Evolutionary conservation across 2,329 filamentous ascomycete genomes (phyloP).

Genomic region (Lachnellula hyalina): DNA sequence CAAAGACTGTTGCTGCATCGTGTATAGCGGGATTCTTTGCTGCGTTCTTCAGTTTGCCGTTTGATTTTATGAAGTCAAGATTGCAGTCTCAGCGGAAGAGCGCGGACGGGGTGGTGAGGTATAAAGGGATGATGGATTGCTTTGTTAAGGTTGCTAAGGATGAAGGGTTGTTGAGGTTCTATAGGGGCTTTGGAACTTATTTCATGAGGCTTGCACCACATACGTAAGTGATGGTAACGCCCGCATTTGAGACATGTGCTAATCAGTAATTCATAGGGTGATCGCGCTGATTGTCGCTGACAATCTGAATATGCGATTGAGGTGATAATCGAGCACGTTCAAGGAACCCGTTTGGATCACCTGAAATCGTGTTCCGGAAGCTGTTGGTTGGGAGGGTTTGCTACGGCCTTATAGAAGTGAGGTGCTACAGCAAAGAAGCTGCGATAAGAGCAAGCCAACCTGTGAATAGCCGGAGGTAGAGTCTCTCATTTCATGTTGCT

Average conservation of each 20-base stretch:
- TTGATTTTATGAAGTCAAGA: conserved; percentile 98
- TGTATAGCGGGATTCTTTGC: conserved; percentile 96
- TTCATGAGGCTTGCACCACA: conserved; percentile 95
- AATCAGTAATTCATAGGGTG: conserved; percentile 45
- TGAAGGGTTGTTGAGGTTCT: conserved; percentile 86
- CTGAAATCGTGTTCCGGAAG: too few relatives aligned
- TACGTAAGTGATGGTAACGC: conserved; percentile 62
- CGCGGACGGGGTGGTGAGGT: conserved; percentile 76
- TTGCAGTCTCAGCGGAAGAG: conserved; percentile 77
- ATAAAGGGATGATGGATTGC: conserved; percentile 84
- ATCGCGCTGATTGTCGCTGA: conserved; percentile 69
- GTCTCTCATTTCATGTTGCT: too few relatives aligned
- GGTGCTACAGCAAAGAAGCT: too few relatives aligned
- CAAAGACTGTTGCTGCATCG: conserved; percentile 79
- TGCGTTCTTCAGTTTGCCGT: conserved; percentile 89
- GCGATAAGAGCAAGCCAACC: too few relatives aligned
- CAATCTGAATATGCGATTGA: conserved; percentile 43
- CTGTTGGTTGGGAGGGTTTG: too few relatives aligned
- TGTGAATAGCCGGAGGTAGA: too few relatives aligned
- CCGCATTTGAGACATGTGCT: background rate
- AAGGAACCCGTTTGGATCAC: too few relatives aligned
- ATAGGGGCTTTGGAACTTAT: conserved; percentile 96
- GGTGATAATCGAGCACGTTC: background rate
- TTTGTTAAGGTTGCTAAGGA: conserved; percentile 83
- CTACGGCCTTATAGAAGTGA: too few relatives aligned